Conservation (phyloP, 1,284 basidiomycete species). For the Grifola frondosa region DNA sequence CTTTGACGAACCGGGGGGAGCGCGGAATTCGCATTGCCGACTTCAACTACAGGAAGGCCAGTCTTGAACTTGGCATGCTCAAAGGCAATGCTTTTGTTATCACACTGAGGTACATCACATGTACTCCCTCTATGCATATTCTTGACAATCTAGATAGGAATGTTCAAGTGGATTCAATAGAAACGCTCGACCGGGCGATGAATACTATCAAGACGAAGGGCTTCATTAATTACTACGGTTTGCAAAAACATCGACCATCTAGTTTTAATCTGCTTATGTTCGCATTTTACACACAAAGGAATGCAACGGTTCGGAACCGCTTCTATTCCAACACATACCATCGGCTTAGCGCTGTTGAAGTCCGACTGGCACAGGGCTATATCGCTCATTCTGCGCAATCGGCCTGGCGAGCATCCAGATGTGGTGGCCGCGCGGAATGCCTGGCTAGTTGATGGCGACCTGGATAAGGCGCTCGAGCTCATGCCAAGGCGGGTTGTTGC, state of each 20-base stretch:
- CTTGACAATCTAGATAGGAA: slow-evolving; percentile 52
- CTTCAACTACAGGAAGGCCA: slow-evolving; percentile 78
- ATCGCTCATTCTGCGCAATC: slow-evolving; percentile 76
- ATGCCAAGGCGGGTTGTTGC: slow-evolving; percentile 91
- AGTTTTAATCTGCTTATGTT: background rate
- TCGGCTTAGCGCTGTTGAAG: slow-evolving; percentile 87
- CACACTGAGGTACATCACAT: slow-evolving; percentile 73
- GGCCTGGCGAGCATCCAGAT: slow-evolving; percentile 90
- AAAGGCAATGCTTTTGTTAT: slow-evolving; percentile 97
- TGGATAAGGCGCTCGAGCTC: slow-evolving; percentile 73
- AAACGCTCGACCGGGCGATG: slow-evolving; percentile 76
- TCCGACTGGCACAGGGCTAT: slow-evolving; percentile 89
- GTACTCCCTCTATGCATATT: background rate
- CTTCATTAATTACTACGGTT: slow-evolving; percentile 98
- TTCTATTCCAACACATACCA: slow-evolving; percentile 90
- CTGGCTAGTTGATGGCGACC: slow-evolving; percentile 79
- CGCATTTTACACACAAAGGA: slow-evolving; percentile 43
- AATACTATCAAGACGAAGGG: slow-evolving; percentile 81
- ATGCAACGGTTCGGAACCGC: slow-evolving; percentile 99
- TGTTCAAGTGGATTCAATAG: slow-evolving; percentile 72
- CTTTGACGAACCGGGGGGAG: slow-evolving; percentile 75
- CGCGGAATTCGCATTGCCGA: slow-evolving; percentile 89
- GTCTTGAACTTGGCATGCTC: slow-evolving; percentile 90
- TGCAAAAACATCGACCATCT: slow-evolving; percentile 13
- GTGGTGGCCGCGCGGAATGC: slow-evolving; percentile 76